These are phyloP conservation scores for Botrytis tulipae DNA, from an alignment of 2,329 filamentous ascomycete genomes.

Conservation along the genomic window DNA sequence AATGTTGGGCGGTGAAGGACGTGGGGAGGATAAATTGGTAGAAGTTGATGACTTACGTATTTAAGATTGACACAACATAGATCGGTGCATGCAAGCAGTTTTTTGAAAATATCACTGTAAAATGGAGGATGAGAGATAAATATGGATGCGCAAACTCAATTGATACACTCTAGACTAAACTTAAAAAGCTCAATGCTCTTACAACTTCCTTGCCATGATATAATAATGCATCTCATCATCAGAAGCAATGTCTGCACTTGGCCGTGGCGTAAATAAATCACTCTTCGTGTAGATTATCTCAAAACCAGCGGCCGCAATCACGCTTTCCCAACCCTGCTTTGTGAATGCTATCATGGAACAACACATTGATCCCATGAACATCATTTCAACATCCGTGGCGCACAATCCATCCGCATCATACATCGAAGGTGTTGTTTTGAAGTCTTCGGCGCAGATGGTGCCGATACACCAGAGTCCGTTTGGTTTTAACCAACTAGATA, in stretches of 20 bases:
- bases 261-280: constrained; percentile 3
- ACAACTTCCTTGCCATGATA: constrained; percentile 14
- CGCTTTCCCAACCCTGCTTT: constrained; percentile 12
- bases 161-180: not conserved
- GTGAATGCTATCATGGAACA: constrained; percentile 17
- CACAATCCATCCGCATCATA: constrained; percentile 25
- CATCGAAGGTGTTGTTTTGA: constrained; percentile 6
- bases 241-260: not conserved
- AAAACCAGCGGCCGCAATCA: constrained; percentile 17
- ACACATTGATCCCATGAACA: constrained; percentile 26
- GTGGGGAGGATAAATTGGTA: too few relatives aligned
- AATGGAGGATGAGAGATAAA: not conserved
- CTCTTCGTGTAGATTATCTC: constrained; percentile 17
- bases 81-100: not conserved
- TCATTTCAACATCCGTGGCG: constrained; percentile 21
- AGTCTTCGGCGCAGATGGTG: constrained; percentile 23
- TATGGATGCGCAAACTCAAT: not conserved
- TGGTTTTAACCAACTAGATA: constrained; percentile 24
- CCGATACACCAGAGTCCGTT: constrained; percentile 24
- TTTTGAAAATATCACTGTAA: not conserved
- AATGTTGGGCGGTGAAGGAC: not conserved
- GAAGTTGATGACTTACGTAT: not conserved
- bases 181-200: not conserved
- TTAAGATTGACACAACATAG: not conserved
- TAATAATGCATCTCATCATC: constrained; percentile 18